Evolutionary conservation across 768 basidiomycete genomes (phyloP).

Genomic region (Collybia sordida): DNA sequence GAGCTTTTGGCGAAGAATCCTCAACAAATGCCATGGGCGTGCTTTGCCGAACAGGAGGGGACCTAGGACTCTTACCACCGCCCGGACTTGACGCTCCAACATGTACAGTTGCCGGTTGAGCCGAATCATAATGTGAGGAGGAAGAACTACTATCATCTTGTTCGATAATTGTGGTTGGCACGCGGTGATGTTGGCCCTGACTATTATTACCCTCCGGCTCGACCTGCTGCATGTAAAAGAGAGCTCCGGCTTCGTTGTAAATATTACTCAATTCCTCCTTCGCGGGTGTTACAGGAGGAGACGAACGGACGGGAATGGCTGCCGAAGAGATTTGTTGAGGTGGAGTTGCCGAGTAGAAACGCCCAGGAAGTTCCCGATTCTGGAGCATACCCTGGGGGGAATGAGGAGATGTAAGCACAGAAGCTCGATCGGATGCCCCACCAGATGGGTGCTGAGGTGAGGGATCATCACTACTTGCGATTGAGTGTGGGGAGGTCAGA

Average conservation of each 20-base stretch:
- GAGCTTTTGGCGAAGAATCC: slow-evolving; percentile 14
- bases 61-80: slow-evolving; percentile 9
- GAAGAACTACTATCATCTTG: slow-evolving; percentile 36
- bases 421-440: slow-evolving; percentile 15
- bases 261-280: slow-evolving; percentile 34
- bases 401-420: slow-evolving; percentile 38
- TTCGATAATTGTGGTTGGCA: slow-evolving; percentile 45
- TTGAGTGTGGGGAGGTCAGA: slow-evolving; percentile 35
- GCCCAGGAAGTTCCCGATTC: slow-evolving; percentile 11
- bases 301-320: slow-evolving; percentile 4
- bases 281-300: not conserved
- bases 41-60: slow-evolving; percentile 28
- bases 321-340: slow-evolving; percentile 14
- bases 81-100: slow-evolving; percentile 8
- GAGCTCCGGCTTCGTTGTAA: slow-evolving; percentile 57
- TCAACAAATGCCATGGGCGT: slow-evolving; percentile 40
- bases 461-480: slow-evolving; percentile 12
- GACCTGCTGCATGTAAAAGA: slow-evolving; percentile 70
- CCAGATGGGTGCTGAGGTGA: slow-evolving; percentile 1
- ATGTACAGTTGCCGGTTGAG: slow-evolving; percentile 3
- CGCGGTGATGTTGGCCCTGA: slow-evolving; percentile 28
- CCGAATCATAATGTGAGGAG: slow-evolving; percentile 10
- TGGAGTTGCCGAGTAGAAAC: slow-evolving; percentile 9
- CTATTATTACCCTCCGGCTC: slow-evolving; percentile 23
- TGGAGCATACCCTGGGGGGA: slow-evolving; percentile 22